Percentiles rank a stretch among this genome's conserved stretches.
phyloP scores from a whole-genome alignment of 2,329 filamentous ascomycete species.

The Ceratocystiopsis brevicomis region DNA sequence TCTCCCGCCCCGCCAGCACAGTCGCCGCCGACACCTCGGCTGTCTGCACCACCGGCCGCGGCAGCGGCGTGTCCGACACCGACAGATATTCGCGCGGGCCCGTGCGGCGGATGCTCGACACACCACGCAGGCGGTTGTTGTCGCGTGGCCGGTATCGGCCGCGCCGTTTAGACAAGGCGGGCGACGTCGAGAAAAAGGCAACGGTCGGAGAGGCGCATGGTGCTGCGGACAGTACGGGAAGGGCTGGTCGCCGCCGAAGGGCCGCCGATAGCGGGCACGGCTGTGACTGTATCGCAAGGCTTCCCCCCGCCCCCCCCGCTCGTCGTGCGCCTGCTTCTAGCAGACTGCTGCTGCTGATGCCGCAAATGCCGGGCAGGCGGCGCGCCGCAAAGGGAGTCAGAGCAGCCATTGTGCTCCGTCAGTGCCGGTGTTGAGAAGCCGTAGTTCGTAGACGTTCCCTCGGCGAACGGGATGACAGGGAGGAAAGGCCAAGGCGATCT shows the following conservation, averaged over 20 bases:
- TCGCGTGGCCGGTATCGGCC: constrained; percentile 39
- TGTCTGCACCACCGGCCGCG: constrained; percentile 22
- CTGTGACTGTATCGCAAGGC: no score
- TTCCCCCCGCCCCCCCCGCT: no score
- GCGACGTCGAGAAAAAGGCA: constrained; percentile 34
- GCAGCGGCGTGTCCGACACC: constrained; percentile 48
- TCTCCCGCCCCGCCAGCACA: constrained; percentile 5
- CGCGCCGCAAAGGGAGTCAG: constrained; percentile 3
- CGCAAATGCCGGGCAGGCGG: background rate
- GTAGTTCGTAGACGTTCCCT: no score
- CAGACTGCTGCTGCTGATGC: background rate
- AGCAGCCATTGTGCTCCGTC: constrained; percentile 1
- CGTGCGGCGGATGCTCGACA: constrained; percentile 62
- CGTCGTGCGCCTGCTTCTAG: no score
- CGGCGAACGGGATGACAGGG: no score
- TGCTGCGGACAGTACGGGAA: constrained; percentile 1
- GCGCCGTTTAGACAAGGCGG: constrained; percentile 25
- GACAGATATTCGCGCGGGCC: constrained; percentile 58
- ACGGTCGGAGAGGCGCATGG: constrained; percentile 1
- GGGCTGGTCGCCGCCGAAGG: no score
- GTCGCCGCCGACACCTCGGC: constrained; percentile 13
- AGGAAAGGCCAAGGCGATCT: no score
- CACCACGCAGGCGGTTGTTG: constrained; percentile 60
- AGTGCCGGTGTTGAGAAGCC: no score
- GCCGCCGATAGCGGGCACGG: no score